Conservation (phyloP, 2,329 filamentous ascomycete species). For the Pseudocercospora eumusae region DNA sequence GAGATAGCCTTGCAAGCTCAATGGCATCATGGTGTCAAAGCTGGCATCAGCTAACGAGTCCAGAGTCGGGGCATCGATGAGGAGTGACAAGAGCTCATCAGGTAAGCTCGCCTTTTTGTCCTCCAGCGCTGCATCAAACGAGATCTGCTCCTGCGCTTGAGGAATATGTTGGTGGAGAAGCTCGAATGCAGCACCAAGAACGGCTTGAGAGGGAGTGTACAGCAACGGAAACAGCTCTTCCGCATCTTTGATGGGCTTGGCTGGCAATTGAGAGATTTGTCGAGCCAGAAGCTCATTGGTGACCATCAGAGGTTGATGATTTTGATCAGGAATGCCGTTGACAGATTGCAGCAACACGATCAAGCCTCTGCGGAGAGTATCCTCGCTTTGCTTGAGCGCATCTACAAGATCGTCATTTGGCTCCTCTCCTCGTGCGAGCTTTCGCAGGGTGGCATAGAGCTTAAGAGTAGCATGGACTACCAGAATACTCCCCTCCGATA, state of each 20-base stretch:
- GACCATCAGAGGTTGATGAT: slow-evolving; percentile 69
- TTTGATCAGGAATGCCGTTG: slow-evolving; percentile 52
- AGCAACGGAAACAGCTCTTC: slow-evolving; percentile 74
- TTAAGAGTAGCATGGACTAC: slow-evolving; percentile 71
- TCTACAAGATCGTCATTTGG: slow-evolving; percentile 86
- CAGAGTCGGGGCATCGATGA: slow-evolving; percentile 74
- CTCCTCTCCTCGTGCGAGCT: slow-evolving; percentile 58
- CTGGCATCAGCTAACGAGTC: slow-evolving; percentile 66
- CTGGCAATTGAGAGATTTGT: slow-evolving; percentile 64
- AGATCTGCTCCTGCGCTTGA: slow-evolving; percentile 74
- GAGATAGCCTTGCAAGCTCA: slow-evolving; percentile 73
- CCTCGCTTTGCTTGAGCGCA: slow-evolving; percentile 63
- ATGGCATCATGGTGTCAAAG: slow-evolving; percentile 66
- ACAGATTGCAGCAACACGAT: slow-evolving; percentile 61
- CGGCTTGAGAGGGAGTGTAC: slow-evolving; percentile 69
- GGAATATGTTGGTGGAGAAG: slow-evolving; percentile 81
- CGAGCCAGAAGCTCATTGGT: slow-evolving; percentile 74
- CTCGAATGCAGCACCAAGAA: slow-evolving; percentile 79
- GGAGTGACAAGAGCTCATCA: slow-evolving; percentile 78
- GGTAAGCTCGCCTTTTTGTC: slow-evolving; percentile 74
- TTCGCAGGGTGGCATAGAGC: slow-evolving; percentile 64
- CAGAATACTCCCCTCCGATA: slow-evolving; percentile 31
- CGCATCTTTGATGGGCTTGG: slow-evolving; percentile 54
- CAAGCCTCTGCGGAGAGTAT: slow-evolving; percentile 59
- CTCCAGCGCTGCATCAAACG: slow-evolving; percentile 72